Base-by-base conservation (phyloP, 1,139 yeast species). In the Torulaspora pretoriensis region DNA sequence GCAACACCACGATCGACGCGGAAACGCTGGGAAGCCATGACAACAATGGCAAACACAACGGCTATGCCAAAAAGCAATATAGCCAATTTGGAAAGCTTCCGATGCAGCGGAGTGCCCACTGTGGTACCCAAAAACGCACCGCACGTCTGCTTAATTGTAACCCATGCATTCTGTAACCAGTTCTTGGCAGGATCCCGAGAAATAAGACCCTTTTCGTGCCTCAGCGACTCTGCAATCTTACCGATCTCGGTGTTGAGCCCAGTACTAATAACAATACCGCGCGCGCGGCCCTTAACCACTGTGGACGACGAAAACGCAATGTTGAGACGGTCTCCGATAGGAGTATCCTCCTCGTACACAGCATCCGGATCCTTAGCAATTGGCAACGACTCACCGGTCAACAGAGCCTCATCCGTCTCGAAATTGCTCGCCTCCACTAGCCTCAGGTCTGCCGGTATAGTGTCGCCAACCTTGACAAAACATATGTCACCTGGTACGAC, bases 401-500 rank as follows among this genome's bases (percentile, higher is more conserved):
- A 74, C 60, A 89, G 83, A 61, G 95, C 82, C 68, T 94, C 98
- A 67, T 92, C 97, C 47, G 94, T 81, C 42, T 83, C 73, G 52
- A 92, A 74, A 59, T 89, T 90, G 26, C 80, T 83, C 1, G 92
- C 78, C 46, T 81, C 81, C 3, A 82, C 74, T 48, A 92, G 70
- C 55, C 98, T 76, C 40, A 92, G 70, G 67, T 92, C 98, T 0
- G 98, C 98, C 1, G 98, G 98, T 40, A 92, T 80, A 47, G 96
- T 77, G 67, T 92, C 98, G 55, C 98, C 98, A 43, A 89, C 95
- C 37, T 82, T 68, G 56, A 92, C 85, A 56, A 82, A 82, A 39
- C 92, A 94, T 60, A 94, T 68, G 64, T 92, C 98, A 43, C 98
- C 98, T 1, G 97, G 97, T n/a, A 92, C 98, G 50, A 92, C 77